Base-by-base conservation (phyloP, 2,329 filamentous ascomycete species). In the Colletotrichum destructivum region DNA sequence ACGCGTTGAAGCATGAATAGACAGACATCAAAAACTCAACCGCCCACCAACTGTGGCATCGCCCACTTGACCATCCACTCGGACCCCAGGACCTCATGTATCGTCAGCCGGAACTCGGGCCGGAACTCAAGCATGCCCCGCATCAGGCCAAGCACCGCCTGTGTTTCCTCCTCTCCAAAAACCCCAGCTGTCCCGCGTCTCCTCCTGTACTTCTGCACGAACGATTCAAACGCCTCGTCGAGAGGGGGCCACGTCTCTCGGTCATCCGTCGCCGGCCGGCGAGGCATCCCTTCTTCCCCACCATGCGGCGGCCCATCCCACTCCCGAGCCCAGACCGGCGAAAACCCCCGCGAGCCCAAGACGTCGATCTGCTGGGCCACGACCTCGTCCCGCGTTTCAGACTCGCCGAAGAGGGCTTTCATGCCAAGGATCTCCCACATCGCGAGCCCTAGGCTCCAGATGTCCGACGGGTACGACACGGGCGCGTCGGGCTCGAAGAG, bases 401-500 rank as follows among this genome's bases (percentile, higher is more conserved):
- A 51, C 47, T 51, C 47, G 7, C 47, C 23, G 7, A 51, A 26
- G 47, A 51, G 21, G 47, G 23, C 21, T 26, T 26, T 26, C 21
- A 51, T 51, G 11, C 47, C 47, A 11, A 51, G 12, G 21, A 51
- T 51, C 23, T 51, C 47, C 47, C 21, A 51, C 15, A 51, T 15
- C 12, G 47, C 12, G 23, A 13, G 21, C 23, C 47, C 21, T 13
- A 51, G 47, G 47, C 47, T 23, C 47, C 47, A 51, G 5, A 26
- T 8, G 47, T 51, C 47, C 23, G 47, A 51, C 23, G 47, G 47
- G 23, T 23, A 51, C 7, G 47, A 51, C 15, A 51, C n/a, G 2
- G 47, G 47, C 47, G 21, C 12, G 47, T 26, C 21, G 47, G 47
- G 47, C 12, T 51, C 21, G 15, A 73, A 73, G 1, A 62, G 68